These are phyloP conservation scores for Colletotrichum spaethianum DNA, from an alignment of 2,329 filamentous ascomycete genomes.

Conservation along the genomic window DNA sequence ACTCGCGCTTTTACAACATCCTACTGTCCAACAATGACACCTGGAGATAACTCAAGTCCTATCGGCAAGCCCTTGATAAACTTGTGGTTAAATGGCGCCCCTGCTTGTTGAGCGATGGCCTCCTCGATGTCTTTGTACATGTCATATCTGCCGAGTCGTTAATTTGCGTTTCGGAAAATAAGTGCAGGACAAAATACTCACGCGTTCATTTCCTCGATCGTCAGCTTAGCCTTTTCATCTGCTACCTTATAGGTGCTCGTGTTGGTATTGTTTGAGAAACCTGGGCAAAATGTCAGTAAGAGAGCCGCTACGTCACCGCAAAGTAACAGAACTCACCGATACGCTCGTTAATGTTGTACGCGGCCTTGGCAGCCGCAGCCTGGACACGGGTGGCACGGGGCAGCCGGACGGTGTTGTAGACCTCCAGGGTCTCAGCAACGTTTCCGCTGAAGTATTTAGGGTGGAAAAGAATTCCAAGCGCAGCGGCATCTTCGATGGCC, in stretches of 20 bases:
- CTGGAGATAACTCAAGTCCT: conserved; percentile 64
- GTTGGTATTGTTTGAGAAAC: conserved; percentile 74
- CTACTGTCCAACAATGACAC: conserved; percentile 52
- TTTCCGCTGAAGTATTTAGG: conserved; percentile 61
- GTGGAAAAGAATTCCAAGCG: conserved; percentile 73
- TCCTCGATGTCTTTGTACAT: conserved; percentile 71
- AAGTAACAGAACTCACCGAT: conserved; percentile 61
- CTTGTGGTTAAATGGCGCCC: conserved; percentile 52
- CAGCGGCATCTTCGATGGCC: conserved; percentile 77
- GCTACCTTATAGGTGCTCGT: conserved; percentile 72
- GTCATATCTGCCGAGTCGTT: conserved; percentile 61
- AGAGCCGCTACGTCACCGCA: not conserved
- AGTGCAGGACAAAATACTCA: conserved; percentile 53
- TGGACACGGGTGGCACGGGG: conserved; percentile 71
- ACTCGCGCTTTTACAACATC: not conserved
- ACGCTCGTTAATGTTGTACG: conserved; percentile 74
- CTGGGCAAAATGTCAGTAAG: conserved; percentile 47
- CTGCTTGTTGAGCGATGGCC: conserved; percentile 54
- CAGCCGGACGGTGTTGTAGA: conserved; percentile 68
- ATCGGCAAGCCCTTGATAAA: conserved; percentile 61
- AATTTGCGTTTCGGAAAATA: not conserved
- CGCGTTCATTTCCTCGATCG: conserved; percentile 79
- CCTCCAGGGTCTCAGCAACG: conserved; percentile 60
- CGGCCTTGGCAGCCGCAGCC: conserved; percentile 69
- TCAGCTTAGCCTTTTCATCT: conserved; percentile 72